Percentiles rank a stretch among this genome's conserved stretches.
Evolutionary conservation across 805 yeast species (phyloP).

Genomic region (Sugiyamaella floridensis): DNA sequence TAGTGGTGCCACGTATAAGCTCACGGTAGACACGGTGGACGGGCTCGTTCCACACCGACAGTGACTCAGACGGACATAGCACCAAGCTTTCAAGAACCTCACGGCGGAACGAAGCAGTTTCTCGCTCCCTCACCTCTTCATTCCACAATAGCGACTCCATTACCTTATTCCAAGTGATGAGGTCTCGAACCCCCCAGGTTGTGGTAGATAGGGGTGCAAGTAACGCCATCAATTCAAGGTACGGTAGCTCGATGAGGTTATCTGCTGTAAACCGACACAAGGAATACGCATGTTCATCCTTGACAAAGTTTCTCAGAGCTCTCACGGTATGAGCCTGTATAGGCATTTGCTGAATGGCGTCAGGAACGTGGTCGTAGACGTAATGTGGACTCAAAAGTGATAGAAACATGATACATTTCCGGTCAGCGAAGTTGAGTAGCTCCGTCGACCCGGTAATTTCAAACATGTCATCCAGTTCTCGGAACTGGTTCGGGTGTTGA

Average conservation of each 20-base stretch:
- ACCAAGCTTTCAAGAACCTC: constrained; percentile 16
- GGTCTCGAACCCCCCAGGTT: constrained; percentile 21
- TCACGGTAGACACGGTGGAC: constrained; percentile 12
- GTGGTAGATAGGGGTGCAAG: constrained; percentile 21
- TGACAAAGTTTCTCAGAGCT: constrained; percentile 25
- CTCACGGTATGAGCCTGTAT: constrained; percentile 23
- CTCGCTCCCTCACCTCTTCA: constrained; percentile 14
- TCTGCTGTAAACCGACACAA: constrained; percentile 16
- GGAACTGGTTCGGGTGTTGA: constrained; percentile 22
- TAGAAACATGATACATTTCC: constrained; percentile 22
- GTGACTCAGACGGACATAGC: constrained; percentile 2
- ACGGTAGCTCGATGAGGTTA: constrained; percentile 22
- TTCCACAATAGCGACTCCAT: constrained; percentile 27
- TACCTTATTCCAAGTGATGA: constrained; percentile 28
- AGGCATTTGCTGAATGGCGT: constrained; percentile 18
- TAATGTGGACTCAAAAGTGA: constrained; percentile 24
- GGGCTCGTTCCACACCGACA: constrained; percentile 15
- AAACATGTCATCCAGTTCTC: constrained; percentile 20
- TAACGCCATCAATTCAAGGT: constrained; percentile 23
- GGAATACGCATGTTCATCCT: constrained; percentile 18
- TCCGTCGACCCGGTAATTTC: constrained; percentile 14
- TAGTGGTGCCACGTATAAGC: constrained; percentile 12
- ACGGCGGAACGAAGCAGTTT: constrained; percentile 10
- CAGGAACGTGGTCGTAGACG: constrained; percentile 17
- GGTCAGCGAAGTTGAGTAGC: neutral